These are phyloP conservation scores for Astrephomene gubernaculifera DNA, from an alignment of 139 green algal genomes.

Conservation along the genomic window DNA sequence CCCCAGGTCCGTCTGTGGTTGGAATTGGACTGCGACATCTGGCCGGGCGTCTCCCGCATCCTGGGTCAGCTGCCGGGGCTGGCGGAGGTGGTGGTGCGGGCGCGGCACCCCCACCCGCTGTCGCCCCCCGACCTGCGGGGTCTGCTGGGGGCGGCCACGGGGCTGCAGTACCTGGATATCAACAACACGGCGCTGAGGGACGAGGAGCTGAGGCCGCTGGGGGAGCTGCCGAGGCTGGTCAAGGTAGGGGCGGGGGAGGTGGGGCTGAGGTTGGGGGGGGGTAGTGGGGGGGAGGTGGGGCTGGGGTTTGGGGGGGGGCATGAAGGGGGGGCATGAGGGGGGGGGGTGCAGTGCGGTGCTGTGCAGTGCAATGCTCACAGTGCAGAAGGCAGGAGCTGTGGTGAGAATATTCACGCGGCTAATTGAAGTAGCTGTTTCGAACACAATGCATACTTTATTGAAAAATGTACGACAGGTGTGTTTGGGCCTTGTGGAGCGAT, in stretches of 20 bases:
- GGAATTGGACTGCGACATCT: constrained; percentile 45
- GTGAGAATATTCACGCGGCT: too few relatives aligned
- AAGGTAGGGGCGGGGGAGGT: constrained; percentile 15
- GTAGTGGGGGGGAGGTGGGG: background rate
- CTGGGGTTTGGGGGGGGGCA: background rate
- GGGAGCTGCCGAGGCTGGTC: background rate
- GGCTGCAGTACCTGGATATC: constrained; percentile 30
- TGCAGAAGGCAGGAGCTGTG: too few relatives aligned
- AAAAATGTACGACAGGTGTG: constrained; percentile 27
- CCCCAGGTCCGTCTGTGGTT: constrained; percentile 37
- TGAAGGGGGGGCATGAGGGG: too few relatives aligned
- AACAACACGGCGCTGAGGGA: constrained; percentile 1
- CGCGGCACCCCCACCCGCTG: constrained; percentile 20
- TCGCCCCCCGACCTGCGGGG: background rate
- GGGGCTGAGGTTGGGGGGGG: background rate
- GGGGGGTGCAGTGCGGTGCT: too few relatives aligned
- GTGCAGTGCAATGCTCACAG: too few relatives aligned
- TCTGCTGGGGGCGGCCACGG: background rate
- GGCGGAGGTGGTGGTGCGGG: constrained; percentile 37
- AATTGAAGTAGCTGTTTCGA: too few relatives aligned
- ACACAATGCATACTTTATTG: too few relatives aligned
- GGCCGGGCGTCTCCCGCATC: constrained; percentile 25
- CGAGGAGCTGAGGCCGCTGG: constrained; percentile 19
- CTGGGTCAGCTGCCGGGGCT: constrained; percentile 37
- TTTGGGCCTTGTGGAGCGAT: constrained; percentile 3